phyloP scores from a whole-genome alignment of 495 filamentous ascomycete genomes.

The Aspergillus heteromorphus region DNA sequence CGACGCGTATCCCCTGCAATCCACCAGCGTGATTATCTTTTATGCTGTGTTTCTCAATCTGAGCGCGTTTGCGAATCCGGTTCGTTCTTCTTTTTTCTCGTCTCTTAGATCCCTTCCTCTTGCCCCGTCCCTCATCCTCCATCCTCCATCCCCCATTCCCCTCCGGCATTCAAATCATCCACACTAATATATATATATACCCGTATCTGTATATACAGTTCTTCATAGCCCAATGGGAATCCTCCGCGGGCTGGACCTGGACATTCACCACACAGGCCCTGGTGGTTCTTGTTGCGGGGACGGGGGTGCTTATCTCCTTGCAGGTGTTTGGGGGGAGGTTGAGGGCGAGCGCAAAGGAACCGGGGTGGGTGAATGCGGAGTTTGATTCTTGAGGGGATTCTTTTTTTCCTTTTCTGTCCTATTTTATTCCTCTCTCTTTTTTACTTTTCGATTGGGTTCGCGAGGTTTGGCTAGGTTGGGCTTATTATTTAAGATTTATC shows the following conservation, averaged over 20 bases:
- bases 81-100: slow-evolving; percentile 22
- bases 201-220: too few species aligned
- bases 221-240: slow-evolving; percentile 53
- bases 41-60: slow-evolving; percentile 59
- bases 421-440: neutral
- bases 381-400: slow-evolving; percentile 23
- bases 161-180: neutral
- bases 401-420: neutral
- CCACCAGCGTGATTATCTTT: slow-evolving; percentile 55
- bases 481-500: too few species aligned
- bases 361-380: slow-evolving; percentile 41
- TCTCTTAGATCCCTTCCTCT: too few species aligned
- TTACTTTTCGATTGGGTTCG: neutral
- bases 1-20: slow-evolving; percentile 53
- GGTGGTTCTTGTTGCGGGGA: slow-evolving; percentile 39
- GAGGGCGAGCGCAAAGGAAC: slow-evolving; percentile 23
- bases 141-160: neutral
- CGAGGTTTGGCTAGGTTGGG: too few species aligned
- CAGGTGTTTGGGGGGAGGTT: slow-evolving; percentile 42
- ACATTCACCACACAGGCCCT: slow-evolving; percentile 52
- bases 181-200: neutral
- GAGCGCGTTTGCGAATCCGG: slow-evolving; percentile 42
- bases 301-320: slow-evolving; percentile 35
- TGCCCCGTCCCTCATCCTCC: neutral
- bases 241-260: slow-evolving; percentile 49